These are phyloP conservation scores for Skeletonema potamos DNA, from an alignment of 108 stramenopile genomes.

Conservation along the genomic window DNA sequence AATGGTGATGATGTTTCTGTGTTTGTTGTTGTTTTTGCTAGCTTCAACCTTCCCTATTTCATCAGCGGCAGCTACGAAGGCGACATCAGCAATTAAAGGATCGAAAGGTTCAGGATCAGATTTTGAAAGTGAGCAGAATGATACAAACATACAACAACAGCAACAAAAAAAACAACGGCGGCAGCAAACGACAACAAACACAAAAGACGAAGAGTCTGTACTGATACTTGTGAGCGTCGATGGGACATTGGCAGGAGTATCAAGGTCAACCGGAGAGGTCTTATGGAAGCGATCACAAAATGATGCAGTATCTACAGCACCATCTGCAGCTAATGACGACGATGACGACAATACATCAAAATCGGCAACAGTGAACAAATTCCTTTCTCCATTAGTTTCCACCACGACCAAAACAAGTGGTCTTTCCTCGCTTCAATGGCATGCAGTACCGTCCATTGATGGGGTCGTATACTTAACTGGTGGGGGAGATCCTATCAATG, in stretches of 20 bases:
- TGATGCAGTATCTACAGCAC: not conserved
- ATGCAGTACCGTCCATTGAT: constrained; percentile 81
- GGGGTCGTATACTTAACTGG: constrained; percentile 72
- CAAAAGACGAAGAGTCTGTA: constrained; percentile 24
- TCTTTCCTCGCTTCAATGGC: constrained; percentile 36
- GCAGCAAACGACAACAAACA: not conserved
- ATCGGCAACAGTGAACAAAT: constrained; percentile 9
- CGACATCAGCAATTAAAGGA: not conserved
- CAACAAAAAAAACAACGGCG: not conserved
- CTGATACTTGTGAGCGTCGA: constrained; percentile 73
- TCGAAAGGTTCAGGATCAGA: not conserved
- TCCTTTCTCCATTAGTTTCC: constrained; percentile 69
- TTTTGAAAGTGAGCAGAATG: not conserved
- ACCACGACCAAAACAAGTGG: constrained; percentile 64
- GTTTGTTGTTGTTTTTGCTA: not conserved
- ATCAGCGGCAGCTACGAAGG: not conserved
- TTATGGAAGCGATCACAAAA: constrained; percentile 63
- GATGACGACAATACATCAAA: not conserved
- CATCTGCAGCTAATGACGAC: not conserved
- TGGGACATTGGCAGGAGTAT: constrained; percentile 75
- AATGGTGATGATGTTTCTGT: not conserved
- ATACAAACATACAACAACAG: not conserved
- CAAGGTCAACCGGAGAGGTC: constrained; percentile 57
- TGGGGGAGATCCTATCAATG: constrained; percentile 9
- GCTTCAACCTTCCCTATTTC: not conserved